phyloP scores from a whole-genome alignment of 257 asterid species.

The Buddleja alternifolia region DNA sequence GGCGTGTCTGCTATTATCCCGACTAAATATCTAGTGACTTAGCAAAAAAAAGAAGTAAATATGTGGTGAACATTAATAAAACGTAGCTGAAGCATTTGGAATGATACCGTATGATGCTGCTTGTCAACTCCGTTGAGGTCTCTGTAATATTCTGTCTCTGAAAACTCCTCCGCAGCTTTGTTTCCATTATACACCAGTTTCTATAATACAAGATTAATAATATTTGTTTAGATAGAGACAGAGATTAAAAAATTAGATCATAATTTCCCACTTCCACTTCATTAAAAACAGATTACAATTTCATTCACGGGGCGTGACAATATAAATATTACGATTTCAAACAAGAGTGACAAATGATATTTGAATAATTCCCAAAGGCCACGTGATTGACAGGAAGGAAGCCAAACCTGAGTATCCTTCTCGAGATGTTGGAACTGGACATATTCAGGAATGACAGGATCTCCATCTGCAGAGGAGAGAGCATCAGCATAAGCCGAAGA shows the following conservation, averaged over 20 bases:
- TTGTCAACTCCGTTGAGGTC: conserved; percentile 79
- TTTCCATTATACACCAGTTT: conserved; percentile 57
- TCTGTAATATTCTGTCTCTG: conserved; percentile 82
- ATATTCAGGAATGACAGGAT: conserved; percentile 52
- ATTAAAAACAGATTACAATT: neutral
- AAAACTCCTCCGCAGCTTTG: conserved; percentile 63
- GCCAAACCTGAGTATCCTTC: conserved; percentile 58
- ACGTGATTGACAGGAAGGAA: no score
- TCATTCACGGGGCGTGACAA: no score
- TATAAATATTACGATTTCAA: no score
- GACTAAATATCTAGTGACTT: no score
- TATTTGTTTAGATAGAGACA: no score
- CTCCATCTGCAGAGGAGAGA: conserved; percentile 24
- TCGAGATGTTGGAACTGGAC: conserved; percentile 67
- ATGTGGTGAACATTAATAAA: no score
- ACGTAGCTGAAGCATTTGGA: neutral
- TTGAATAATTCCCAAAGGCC: no score
- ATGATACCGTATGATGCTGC: conserved; percentile 84
- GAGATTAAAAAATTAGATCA: no score
- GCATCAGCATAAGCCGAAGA: conserved; percentile 60
- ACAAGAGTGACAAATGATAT: no score
- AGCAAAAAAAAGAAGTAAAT: no score
- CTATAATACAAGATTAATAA: conserved; percentile 38
- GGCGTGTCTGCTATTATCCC: no score
- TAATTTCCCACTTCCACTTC: no score